Evolutionary conservation across 164 flowering plant genomes (phyloP).

Genomic region (Cinnamomum chago): DNA sequence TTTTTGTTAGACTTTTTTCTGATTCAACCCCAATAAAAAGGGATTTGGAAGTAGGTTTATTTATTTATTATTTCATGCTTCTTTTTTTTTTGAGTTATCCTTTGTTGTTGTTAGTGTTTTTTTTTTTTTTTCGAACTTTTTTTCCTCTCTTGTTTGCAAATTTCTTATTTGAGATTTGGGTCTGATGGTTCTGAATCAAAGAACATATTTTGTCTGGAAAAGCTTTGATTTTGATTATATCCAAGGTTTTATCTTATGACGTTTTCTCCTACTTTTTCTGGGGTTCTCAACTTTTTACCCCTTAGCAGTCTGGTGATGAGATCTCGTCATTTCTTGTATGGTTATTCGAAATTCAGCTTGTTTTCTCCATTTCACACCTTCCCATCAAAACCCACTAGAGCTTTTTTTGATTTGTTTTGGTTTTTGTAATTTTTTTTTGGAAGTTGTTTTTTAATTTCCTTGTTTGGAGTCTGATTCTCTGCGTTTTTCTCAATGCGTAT

Average conservation of each 20-base stretch:
- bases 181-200: too few relatives aligned
- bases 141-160: too few relatives aligned
- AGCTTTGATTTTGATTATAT: background rate
- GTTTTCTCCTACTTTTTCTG: conserved; percentile 1
- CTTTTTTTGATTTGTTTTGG: too few relatives aligned
- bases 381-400: background rate
- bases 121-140: too few relatives aligned
- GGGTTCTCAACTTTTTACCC: background rate
- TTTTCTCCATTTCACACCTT: background rate
- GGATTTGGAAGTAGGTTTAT: background rate
- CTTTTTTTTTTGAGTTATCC: too few relatives aligned
- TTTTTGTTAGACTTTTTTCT: background rate
- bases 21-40: background rate
- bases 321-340: background rate
- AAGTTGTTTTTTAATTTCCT: too few relatives aligned
- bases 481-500: background rate
- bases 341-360: background rate
- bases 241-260: conserved; percentile 1
- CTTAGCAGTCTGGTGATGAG: background rate
- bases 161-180: too few relatives aligned
- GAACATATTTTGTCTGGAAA: too few relatives aligned
- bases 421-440: too few relatives aligned
- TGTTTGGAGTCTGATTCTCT: background rate
- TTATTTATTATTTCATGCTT: too few relatives aligned
- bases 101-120: too few relatives aligned